Evolutionary conservation across 2,329 filamentous ascomycete species (phyloP), one percentile per base, ranked within the genome.

Genomic region (Aspergillus fructus): DNA sequence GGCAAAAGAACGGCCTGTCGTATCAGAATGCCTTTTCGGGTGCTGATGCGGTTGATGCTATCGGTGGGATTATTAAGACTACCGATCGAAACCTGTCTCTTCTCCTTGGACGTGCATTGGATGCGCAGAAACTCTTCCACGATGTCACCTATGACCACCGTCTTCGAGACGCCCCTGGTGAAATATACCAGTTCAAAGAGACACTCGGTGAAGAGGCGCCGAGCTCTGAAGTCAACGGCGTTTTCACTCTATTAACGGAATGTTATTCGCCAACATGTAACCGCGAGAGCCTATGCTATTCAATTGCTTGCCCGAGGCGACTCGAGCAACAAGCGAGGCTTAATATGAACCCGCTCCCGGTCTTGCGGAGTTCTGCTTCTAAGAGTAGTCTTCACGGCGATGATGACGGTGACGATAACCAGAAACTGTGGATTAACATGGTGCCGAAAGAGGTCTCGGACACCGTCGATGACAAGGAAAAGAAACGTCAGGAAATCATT

Each of bases 371-470:
- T 34, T 85, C 88, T 64, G 84, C 87, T 55, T 89, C 87, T 5
- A 83, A 85, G 64, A 81, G 81, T 71, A 94, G 86, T 78, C 76
- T 90, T 69, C 93, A 96, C 27, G 69, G 68, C 68, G 92, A 96
- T 66, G 91, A 94, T 62, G 89, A 94, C 62, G 89, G 94, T 68
- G 91, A 89, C 33, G 92, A 97, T 69, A 93, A 97, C 73, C 94
- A 97, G 78, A 97, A 97, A 75, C 83, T 99, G 39, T 99, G 94
- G 94, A 99, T 99, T 76, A 97, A 97, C 74, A 96, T 93, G 13
- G 94, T 99, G 37, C 91, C 93, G 1, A 94, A 96, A 74, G 94
- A 97, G 73, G 82, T 99, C 56, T 92, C 93, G 0, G 93, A 97
- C 66, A 90, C 88, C 69, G 88, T 97, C 30, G 87, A 87, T 49